Evolutionary conservation across 768 basidiomycete species (phyloP).

Genomic region (Boletus eberwhitei): DNA sequence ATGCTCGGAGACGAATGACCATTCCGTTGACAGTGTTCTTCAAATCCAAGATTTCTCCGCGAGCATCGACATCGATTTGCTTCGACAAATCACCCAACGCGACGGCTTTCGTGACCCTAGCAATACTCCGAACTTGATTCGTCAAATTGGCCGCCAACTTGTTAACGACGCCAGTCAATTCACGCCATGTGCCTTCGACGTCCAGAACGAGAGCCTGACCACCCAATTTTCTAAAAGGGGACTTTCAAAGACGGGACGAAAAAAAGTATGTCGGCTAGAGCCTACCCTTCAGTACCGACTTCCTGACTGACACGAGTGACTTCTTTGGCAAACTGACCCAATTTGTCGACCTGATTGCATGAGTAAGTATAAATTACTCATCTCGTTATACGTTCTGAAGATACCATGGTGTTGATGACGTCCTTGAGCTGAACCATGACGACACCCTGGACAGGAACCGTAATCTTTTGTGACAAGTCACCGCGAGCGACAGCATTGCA

Average conservation of each 20-base stretch:
- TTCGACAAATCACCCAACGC: conserved; percentile 86
- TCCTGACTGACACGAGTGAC: conserved; percentile 83
- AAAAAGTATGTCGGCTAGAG: conserved; percentile 10
- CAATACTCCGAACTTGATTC: conserved; percentile 53
- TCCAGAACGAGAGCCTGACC: conserved; percentile 84
- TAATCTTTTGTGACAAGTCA: conserved; percentile 75
- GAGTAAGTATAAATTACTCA: conserved; percentile 11
- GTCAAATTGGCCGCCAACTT: conserved; percentile 78
- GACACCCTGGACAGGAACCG: conserved; percentile 72
- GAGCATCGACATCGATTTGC: conserved; percentile 88
- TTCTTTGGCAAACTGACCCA: conserved; percentile 88
- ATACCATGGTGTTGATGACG: conserved; percentile 67
- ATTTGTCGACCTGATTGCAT: conserved; percentile 51
- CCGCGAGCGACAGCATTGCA: conserved; percentile 79
- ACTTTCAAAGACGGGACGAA: conserved; percentile 15
- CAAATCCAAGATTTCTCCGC: conserved; percentile 86
- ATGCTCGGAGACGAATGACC: conserved; percentile 50
- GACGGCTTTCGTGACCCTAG: conserved; percentile 68
- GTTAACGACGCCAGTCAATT: conserved; percentile 80
- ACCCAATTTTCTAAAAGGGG: conserved; percentile 59
- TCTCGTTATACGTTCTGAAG: background rate
- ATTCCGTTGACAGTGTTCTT: conserved; percentile 60
- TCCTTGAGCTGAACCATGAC: conserved; percentile 82
- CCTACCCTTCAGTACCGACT: conserved; percentile 77
- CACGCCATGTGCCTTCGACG: conserved; percentile 89